These are phyloP conservation scores for Epichloe brachyelytri DNA, from an alignment of 2,329 filamentous ascomycete species.

Conservation along the genomic window DNA sequence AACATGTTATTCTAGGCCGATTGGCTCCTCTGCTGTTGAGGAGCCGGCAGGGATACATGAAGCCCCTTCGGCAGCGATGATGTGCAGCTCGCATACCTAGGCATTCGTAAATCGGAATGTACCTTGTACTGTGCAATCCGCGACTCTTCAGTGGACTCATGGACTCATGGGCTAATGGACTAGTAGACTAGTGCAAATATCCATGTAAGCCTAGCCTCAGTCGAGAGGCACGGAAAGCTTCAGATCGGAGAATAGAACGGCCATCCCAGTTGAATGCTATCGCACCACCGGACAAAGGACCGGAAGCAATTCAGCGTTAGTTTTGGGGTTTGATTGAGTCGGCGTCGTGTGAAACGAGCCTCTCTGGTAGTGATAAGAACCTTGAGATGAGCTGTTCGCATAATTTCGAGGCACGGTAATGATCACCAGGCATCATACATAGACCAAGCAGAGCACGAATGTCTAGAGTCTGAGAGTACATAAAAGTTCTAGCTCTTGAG, in stretches of 20 bases:
- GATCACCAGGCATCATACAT: conserved; percentile 6
- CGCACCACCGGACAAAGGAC: background rate
- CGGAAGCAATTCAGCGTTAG: background rate
- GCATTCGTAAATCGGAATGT: background rate
- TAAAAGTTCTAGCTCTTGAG: background rate
- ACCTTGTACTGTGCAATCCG: no score
- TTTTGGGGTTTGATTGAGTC: background rate
- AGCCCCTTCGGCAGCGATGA: background rate
- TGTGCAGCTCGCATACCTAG: background rate
- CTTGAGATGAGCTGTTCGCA: conserved; percentile 2
- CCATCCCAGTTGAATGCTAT: background rate
- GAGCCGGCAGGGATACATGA: background rate
- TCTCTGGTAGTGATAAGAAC: background rate
- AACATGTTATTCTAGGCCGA: background rate
- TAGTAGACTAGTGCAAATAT: background rate
- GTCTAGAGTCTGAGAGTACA: background rate
- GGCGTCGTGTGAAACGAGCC: background rate
- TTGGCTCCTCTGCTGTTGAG: background rate
- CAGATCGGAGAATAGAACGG: conserved; percentile 4
- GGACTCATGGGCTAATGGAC: background rate
- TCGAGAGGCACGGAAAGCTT: background rate
- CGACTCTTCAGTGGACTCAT: background rate
- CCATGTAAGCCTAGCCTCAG: background rate
- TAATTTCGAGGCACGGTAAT: conserved; percentile 5
- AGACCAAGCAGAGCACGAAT: conserved; percentile 1